Evolutionary conservation across 306 rosid genomes (phyloP), one percentile per base, ranked within the genome.

Genomic region (Dicorynia guianensis): DNA sequence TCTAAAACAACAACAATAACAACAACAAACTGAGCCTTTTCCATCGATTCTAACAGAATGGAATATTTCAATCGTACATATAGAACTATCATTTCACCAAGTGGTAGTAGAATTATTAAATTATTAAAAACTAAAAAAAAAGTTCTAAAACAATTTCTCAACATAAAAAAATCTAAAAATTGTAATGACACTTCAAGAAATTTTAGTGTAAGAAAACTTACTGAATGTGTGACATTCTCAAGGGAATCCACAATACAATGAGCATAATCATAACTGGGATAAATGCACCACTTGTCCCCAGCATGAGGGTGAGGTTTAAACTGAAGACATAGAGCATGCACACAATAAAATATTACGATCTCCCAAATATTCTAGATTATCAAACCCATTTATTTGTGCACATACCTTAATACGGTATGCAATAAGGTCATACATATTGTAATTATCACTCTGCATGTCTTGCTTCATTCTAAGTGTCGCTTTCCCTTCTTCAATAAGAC

Each of bases 231-330:
- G 83, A 96, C 44, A 79, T 96, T 90, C 88, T 96, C 99, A 19
- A 96, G 96, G 73, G 99, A 96, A 85, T 96, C 99, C 79, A 92
- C 99, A 71, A 87, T 92, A 81, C 99, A 96, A 85, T 96, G 99
- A 70, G 99, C 86, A 75, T 85, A 96, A 81, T 96, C 99, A 72
- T 96, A 96, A 84, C 99, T 96, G 72, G 99, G 99, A 80, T 96
- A 96, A 68, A 96, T 86, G 79, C 99, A 96, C 99, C 98, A 96
- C 83, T 96, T 90, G 85, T 96, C 99, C 84, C 99, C 98, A 44
- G 98, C 93, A 85, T 92, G 99, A 7, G 99, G 99, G 49, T 96
- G 99, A 57, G 91, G 97, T 59, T 97, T 90, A 79, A 90, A 92
- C 99, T 96, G 86, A 18, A 72, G 4, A 34, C 14, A 25, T 25